A percentile compares a stretch with the other conserved stretches of the same genome.
These are phyloP conservation scores for Dimocarpus longan DNA, from an alignment of 345 rosid genomes.

Conservation along the genomic window DNA sequence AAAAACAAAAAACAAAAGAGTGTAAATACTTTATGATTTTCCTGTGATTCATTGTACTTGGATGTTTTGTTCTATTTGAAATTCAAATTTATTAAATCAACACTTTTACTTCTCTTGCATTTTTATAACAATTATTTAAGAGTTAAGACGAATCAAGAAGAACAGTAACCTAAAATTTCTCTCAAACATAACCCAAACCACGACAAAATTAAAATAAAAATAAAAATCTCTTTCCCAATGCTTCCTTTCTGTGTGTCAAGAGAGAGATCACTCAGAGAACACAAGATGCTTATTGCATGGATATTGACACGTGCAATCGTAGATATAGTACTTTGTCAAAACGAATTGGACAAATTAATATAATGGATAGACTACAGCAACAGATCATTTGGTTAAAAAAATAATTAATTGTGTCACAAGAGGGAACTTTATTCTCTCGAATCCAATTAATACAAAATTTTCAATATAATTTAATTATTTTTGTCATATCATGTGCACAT, in stretches of 20 bases:
- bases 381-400: conserved; percentile 6
- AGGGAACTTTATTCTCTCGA: not conserved
- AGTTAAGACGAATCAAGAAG: too few relatives aligned
- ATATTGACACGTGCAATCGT: too few relatives aligned
- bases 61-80: too few relatives aligned
- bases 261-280: not conserved
- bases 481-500: conserved; percentile 36
- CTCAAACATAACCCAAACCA: not conserved
- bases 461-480: not conserved
- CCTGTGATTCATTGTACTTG: not conserved
- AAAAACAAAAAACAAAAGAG: too few relatives aligned
- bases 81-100: too few relatives aligned
- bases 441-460: not conserved
- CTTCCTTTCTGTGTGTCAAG: not conserved
- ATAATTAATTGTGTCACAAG: not conserved
- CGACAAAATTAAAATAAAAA: not conserved
- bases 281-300: not conserved
- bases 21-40: too few relatives aligned
- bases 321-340: too few relatives aligned
- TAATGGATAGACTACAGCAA: not conserved
- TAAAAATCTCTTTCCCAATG: not conserved
- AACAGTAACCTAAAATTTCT: too few relatives aligned
- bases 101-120: not conserved
- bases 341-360: not conserved
- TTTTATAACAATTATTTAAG: too few relatives aligned